Percentiles rank a stretch among this genome's conserved stretches.
phyloP scores from a whole-genome alignment of 345 rosid genomes.

The Populus tremula region DNA sequence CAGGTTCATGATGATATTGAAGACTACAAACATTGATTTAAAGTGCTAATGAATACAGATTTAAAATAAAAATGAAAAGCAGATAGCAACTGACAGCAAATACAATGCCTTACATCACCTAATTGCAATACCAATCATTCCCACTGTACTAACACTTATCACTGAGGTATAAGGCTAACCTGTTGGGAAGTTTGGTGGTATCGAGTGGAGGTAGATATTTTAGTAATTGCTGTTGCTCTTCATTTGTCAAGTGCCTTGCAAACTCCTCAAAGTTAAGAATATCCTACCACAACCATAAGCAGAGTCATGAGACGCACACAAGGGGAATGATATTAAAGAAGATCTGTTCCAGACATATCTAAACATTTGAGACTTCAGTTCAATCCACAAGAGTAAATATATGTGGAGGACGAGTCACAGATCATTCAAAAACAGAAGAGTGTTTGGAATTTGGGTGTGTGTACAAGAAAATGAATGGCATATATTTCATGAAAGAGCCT shows the following conservation, averaged over 20 bases:
- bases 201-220: conserved; percentile 70
- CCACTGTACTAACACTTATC: background rate
- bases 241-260: conserved; percentile 54
- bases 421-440: background rate
- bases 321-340: background rate
- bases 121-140: background rate
- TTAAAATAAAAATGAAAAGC: background rate
- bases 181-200: conserved; percentile 51
- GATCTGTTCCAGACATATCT: background rate
- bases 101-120: background rate
- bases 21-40: background rate
- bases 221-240: conserved; percentile 77
- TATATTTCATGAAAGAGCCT: background rate
- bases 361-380: background rate
- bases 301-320: conserved; percentile 2
- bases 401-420: background rate
- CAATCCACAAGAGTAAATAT: background rate
- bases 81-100: background rate
- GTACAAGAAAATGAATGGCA: background rate
- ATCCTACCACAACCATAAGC: conserved; percentile 46
- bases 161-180: conserved; percentile 34
- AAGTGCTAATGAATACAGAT: background rate
- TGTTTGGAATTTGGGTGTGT: background rate
- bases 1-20: background rate
- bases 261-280: conserved; percentile 79